These are phyloP conservation scores for Ophiostoma sp. DNA, from an alignment of 2,329 filamentous ascomycete genomes.

Conservation along the genomic window DNA sequence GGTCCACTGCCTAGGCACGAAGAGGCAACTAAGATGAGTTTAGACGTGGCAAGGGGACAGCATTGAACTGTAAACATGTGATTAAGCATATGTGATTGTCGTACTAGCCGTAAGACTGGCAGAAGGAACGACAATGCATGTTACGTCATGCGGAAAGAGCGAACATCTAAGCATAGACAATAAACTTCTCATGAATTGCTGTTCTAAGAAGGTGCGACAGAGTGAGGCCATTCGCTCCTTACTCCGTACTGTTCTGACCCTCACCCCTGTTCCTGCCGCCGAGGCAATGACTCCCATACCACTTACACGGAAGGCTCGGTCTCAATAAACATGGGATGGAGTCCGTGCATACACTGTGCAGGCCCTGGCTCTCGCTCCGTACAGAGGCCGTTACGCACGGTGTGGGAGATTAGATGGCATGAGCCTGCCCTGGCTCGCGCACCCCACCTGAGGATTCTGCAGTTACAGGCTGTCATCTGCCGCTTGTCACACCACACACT, in stretches of 20 bases:
- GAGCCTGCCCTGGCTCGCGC: not conserved
- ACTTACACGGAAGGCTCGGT: constrained; percentile 11
- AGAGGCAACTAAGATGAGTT: too few relatives aligned
- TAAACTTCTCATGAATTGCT: not conserved
- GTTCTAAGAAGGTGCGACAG: not conserved
- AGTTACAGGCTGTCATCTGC: constrained; percentile 1
- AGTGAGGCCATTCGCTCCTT: not conserved
- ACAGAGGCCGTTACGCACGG: not conserved
- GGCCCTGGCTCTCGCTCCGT: not conserved
- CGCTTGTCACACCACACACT: not conserved
- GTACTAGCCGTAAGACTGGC: not conserved
- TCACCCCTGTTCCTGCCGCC: not conserved
- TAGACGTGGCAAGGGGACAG: not conserved
- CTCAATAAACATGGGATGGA: not conserved
- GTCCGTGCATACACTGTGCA: not conserved
- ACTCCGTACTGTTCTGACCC: not conserved
- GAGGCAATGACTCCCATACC: not conserved
- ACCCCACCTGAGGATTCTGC: constrained; percentile 9
- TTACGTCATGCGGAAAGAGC: not conserved
- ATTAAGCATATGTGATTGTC: not conserved
- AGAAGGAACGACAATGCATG: not conserved
- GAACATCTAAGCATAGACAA: not conserved
- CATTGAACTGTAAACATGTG: not conserved
- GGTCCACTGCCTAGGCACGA: too few relatives aligned
- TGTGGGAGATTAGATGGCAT: constrained; percentile 18